phyloP scores from a whole-genome alignment of 2,329 filamentous ascomycete species.

The Cryphonectria naterciae region DNA sequence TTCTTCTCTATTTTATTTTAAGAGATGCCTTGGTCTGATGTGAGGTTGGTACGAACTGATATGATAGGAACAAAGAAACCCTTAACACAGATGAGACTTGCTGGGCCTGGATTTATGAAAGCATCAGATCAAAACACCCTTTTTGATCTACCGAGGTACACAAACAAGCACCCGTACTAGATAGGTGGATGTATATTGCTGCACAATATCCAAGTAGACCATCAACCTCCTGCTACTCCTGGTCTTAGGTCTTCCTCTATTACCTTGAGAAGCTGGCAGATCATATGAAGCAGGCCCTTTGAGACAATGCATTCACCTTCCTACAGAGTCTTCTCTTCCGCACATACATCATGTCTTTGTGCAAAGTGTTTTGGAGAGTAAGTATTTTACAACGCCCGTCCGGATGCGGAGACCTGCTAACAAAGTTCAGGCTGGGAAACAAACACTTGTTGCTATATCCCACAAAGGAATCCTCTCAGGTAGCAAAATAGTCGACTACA shows the following conservation, averaged over 20 bases:
- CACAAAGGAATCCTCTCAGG: background rate
- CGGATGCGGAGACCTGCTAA: background rate
- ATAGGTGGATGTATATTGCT: background rate
- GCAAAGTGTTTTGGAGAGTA: background rate
- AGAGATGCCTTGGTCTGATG: background rate
- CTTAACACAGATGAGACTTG: background rate
- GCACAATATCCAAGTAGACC: background rate
- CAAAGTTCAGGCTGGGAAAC: background rate
- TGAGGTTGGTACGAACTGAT: background rate
- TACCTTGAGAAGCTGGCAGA: background rate
- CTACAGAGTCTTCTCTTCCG: background rate
- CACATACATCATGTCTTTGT: background rate
- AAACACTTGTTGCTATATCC: background rate
- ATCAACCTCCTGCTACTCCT: background rate
- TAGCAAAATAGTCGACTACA: background rate
- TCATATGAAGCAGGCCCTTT: background rate
- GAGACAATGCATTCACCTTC: background rate
- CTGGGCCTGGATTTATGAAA: background rate
- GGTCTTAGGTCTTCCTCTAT: background rate
- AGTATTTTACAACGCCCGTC: background rate
- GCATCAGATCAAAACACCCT: background rate
- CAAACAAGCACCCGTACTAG: background rate
- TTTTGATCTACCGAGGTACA: background rate
- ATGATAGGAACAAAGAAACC: background rate
- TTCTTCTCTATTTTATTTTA: background rate